These are phyloP conservation scores for Podospora pseudocomata DNA, from an alignment of 495 filamentous ascomycete species.

Conservation along the genomic window DNA sequence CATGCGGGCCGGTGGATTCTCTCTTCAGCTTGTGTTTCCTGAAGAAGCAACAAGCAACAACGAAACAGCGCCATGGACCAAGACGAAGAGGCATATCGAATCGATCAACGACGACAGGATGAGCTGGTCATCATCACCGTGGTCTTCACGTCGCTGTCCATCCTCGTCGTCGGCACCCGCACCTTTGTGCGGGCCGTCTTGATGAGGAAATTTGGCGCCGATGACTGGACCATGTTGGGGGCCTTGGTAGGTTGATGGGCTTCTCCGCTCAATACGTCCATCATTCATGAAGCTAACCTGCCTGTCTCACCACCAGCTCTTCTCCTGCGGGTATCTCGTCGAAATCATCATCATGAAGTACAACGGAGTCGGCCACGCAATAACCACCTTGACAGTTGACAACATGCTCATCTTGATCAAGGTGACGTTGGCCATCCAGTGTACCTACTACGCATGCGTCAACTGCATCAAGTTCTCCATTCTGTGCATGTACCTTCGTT, in stretches of 20 bases:
- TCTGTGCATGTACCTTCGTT: conserved; percentile 6
- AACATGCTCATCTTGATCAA: conserved; percentile 5
- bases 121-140: background rate
- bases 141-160: conserved; percentile 3
- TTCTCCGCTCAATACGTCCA: background rate
- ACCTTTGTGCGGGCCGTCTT: background rate
- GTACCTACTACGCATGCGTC: conserved; percentile 7
- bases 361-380: background rate
- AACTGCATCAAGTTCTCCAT: conserved; percentile 7
- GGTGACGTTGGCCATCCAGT: conserved; percentile 2
- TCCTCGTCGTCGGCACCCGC: conserved; percentile 6
- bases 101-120: conserved; percentile 1
- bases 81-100: background rate
- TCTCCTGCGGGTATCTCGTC: background rate
- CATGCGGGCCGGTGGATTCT: conserved; percentile 3
- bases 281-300: background rate
- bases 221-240: conserved; percentile 3
- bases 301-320: background rate
- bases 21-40: conserved; percentile 1
- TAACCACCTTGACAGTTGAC: background rate
- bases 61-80: background rate
- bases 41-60: background rate
- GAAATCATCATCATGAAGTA: conserved; percentile 3
- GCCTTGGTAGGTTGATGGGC: background rate
- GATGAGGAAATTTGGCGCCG: conserved; percentile 1